Conservation (phyloP, 2,329 filamentous ascomycete genomes). For the Fusarium cicatricum region DNA sequence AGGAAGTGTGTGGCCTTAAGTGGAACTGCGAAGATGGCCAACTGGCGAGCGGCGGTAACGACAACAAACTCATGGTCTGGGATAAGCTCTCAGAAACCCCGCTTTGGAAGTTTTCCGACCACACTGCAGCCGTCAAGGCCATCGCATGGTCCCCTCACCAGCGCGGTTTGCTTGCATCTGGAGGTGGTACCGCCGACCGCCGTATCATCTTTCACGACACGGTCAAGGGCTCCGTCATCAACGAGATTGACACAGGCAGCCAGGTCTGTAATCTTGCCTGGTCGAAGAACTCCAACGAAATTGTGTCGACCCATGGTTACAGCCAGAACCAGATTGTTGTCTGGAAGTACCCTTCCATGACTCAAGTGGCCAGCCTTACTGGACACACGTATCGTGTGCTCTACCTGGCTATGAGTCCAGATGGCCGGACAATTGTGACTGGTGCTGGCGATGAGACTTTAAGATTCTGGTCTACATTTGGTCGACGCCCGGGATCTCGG, state of each 20-base stretch:
- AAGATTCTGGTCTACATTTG: constrained; percentile 97
- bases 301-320: constrained; percentile 96
- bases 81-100: constrained; percentile 94
- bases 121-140: constrained; percentile 95
- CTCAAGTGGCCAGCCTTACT: constrained; percentile 92
- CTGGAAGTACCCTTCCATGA: constrained; percentile 99
- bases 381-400: constrained; percentile 97
- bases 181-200: constrained; percentile 93
- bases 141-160: constrained; percentile 99
- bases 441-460: constrained; percentile 96
- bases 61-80: constrained; percentile 99
- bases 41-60: constrained; percentile 93
- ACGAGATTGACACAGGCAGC: constrained; percentile 94
- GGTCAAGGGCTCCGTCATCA: constrained; percentile 78
- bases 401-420: constrained; percentile 96
- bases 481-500: constrained; percentile 76
- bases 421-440: constrained; percentile 92
- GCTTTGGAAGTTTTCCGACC: constrained; percentile 91
- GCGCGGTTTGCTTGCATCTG: constrained; percentile 90
- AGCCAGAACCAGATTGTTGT: constrained; percentile 98
- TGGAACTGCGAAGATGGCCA: constrained; percentile 98
- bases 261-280: constrained; percentile 99
- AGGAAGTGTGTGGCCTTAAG: constrained; percentile 94
- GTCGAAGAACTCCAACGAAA: constrained; percentile 97
- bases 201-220: constrained; percentile 99